phyloP scores from a whole-genome alignment of 345 rosid species.

The Gossypium sturtianum region DNA sequence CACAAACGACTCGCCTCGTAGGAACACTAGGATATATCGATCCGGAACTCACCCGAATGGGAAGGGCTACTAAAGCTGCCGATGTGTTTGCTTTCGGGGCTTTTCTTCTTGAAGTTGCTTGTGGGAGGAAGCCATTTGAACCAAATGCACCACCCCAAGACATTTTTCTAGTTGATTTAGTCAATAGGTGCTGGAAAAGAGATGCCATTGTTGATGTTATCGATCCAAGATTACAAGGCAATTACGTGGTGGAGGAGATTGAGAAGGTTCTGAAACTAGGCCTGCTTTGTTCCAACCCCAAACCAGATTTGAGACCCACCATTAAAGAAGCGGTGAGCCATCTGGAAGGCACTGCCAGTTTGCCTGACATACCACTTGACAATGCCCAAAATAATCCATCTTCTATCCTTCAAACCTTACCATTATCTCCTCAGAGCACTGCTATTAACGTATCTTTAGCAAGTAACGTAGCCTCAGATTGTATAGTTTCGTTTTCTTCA shows the following conservation, averaged over 20 bases:
- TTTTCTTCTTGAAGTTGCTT: constrained; percentile 41
- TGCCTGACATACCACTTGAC: constrained; percentile 21
- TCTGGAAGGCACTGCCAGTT: constrained; percentile 13
- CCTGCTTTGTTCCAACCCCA: constrained; percentile 32
- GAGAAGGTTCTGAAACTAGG: constrained; percentile 41
- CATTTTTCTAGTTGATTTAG: constrained; percentile 31
- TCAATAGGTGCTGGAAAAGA: constrained; percentile 28
- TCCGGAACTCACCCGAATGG: constrained; percentile 40
- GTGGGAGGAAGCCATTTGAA: constrained; percentile 45
- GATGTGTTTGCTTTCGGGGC: constrained; percentile 46
- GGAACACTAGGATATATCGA: constrained; percentile 43
- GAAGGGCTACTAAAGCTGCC: constrained; percentile 28
- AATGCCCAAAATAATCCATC: neutral
- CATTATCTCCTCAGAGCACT: neutral
- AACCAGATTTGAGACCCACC: constrained; percentile 31
- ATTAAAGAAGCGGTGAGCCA: constrained; percentile 26
- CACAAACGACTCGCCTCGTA: constrained; percentile 15
- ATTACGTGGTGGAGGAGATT: constrained; percentile 23
- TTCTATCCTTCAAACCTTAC: neutral
- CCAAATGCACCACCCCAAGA: constrained; percentile 13
- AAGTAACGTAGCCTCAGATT: neutral
- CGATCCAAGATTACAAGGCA: constrained; percentile 30
- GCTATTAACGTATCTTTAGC: neutral
- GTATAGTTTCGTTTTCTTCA: neutral
- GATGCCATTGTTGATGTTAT: constrained; percentile 26